Base-by-base conservation (phyloP, 73 alveolate species). In the Vitrella brassicaformis region DNA sequence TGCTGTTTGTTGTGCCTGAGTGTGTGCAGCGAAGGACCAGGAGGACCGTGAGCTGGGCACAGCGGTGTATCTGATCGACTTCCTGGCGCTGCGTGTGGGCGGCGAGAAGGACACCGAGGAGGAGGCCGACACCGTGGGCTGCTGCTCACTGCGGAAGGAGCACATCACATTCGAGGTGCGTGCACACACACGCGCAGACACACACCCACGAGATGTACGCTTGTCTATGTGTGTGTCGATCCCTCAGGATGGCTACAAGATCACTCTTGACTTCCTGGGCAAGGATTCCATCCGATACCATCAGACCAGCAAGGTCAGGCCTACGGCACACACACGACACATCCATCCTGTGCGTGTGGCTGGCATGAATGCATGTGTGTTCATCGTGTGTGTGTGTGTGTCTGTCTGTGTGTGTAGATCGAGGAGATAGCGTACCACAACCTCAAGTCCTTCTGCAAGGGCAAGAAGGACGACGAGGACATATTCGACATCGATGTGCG, bases 101-200 rank as follows among this genome's bases (percentile, higher is more conserved):
- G 96, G 96, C 73, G 99, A 96, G 84, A 96, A 96, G 80, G 83
- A 76, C 68, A 76, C 96, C 0, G 99, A 96, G 67, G 99, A 96
- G 73, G 99, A 96, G 86, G 99, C 99, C 27, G 99, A 96, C 74
- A 96, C 99, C 4, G 99, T 95, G 31, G 99, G 99, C 32, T 94
- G 99, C 90, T 96, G 99, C 90, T 91, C 98, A 30, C 79, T 96
- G 27, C 92, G 97, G 74, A 98, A 93, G 30, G 95, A 93, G 74
- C 98, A 96, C 84, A 79, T 94, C 56, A 8, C 56, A 39, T 39
- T 39, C 56, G 14, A 39, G 22, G 56, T 39, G 4, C 56, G 56
- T 39, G 22, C 56, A 39, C 56, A 4, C 56, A 39, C n/a, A n/a
- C n/a, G n/a, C n/a, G n/a, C n/a, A n/a, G n/a, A n/a, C n/a, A n/a